These are phyloP conservation scores for Clarireedia sp. DNA, from an alignment of 2,329 filamentous ascomycete genomes.

Conservation along the genomic window DNA sequence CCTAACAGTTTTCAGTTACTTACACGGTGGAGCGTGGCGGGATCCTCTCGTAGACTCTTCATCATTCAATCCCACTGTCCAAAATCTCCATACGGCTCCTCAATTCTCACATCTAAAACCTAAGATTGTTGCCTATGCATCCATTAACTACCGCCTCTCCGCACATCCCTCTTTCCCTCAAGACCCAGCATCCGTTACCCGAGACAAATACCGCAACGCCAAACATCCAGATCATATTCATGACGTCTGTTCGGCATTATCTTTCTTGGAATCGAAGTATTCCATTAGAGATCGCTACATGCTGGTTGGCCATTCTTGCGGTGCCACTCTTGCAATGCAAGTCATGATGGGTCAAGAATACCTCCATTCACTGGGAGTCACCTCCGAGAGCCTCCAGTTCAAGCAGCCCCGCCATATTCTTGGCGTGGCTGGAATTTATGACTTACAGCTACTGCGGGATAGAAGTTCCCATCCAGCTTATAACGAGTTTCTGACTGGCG, in stretches of 20 bases:
- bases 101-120: not conserved
- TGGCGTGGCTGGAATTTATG: conserved; percentile 59
- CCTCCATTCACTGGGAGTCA: not conserved
- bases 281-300: conserved; percentile 41
- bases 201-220: conserved; percentile 33
- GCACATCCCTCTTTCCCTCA: conserved; percentile 43
- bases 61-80: conserved; percentile 39
- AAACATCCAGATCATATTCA: conserved; percentile 53
- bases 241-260: conserved; percentile 47
- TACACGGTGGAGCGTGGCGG: conserved; percentile 58
- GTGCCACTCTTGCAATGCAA: conserved; percentile 57
- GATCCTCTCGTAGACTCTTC: conserved; percentile 44
- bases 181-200: conserved; percentile 14
- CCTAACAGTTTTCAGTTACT: conserved; percentile 20
- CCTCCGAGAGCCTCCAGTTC: not conserved
- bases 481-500: conserved; percentile 27
- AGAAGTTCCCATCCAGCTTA: conserved; percentile 16
- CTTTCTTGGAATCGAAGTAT: conserved; percentile 41
- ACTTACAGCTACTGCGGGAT: conserved; percentile 35
- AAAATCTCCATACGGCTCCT: conserved; percentile 31
- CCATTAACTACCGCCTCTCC: conserved; percentile 57
- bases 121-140: conserved; percentile 53
- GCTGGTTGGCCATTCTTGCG: conserved; percentile 54
- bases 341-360: not conserved
- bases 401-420: conserved; percentile 1